Evolutionary conservation across 257 asterid species (phyloP).

Genomic region (Scutellaria galericulata): DNA sequence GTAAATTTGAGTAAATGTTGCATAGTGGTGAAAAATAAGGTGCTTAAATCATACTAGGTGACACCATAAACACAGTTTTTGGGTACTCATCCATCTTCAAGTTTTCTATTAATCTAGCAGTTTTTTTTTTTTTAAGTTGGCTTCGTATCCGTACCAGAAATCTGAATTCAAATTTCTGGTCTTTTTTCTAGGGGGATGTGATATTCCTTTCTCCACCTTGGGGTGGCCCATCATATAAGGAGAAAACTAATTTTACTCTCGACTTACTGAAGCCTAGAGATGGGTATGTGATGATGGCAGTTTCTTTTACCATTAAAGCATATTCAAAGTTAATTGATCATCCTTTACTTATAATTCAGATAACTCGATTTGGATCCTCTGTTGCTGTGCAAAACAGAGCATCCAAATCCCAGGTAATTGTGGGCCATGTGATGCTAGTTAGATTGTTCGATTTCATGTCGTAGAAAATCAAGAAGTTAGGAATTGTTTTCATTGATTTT

Average conservation of each 20-base stretch:
- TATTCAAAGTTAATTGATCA: too few species aligned
- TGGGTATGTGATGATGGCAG: constrained; percentile 59
- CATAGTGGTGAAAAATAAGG: too few species aligned
- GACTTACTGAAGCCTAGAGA: constrained; percentile 78
- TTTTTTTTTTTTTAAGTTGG: neutral
- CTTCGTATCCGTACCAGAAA: constrained; percentile 21
- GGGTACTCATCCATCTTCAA: neutral
- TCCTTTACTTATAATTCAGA: neutral
- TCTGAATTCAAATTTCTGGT: constrained; percentile 34
- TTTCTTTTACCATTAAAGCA: neutral
- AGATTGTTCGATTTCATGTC: too few species aligned
- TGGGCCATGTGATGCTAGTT: too few species aligned
- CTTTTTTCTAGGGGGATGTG: constrained; percentile 72
- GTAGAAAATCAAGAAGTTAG: too few species aligned
- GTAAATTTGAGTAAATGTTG: too few species aligned
- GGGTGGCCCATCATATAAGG: constrained; percentile 91
- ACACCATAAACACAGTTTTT: neutral
- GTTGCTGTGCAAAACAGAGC: too few species aligned
- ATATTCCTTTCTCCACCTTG: constrained; percentile 96
- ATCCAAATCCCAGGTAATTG: too few species aligned
- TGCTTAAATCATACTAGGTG: neutral
- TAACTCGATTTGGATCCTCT: neutral
- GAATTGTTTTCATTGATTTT: neutral
- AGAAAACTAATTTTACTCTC: constrained; percentile 56
- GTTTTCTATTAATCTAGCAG: neutral